Evolutionary conservation across 2,329 filamentous ascomycete species (phyloP), one percentile per base, ranked within the genome.

Genomic region (Talaromyces amestolkiae): DNA sequence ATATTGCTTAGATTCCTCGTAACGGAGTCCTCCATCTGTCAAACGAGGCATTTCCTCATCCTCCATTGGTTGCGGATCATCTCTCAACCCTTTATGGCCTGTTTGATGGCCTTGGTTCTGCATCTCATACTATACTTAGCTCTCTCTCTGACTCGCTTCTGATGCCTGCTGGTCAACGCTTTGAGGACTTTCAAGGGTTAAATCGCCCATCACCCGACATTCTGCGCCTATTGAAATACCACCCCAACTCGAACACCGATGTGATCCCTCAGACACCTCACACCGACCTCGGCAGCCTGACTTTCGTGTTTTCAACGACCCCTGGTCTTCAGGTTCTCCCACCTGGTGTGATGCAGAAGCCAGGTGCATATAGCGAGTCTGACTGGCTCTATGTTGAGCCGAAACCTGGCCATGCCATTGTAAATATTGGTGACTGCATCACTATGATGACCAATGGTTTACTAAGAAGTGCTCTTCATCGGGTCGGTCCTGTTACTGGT

Each of bases 281-380:
- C 19, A 59, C 56, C n/a, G 56, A 59, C 24, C 56, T 59, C 13
- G 56, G 56, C 3, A 59, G 56, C 31, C 37, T 59, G 19, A 45
- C 56, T 5, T 43, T 59, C 31, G 56, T 59, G 10, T 59, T 59
- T 43, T 59, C 61, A 9, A 70, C 68, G 69, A 63, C 47, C 3
- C 13, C 65, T 53, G 67, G 66, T 3, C 65, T 72, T 19, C 69
- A 65, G 41, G 68, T 72, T 22, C 69, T 72, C 3, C 66, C 70
- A 0, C 56, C 56, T 7, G 56, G 56, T 11, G 22, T 59, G 10
- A 10, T 27, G 56, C 54, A 58, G 24, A 58, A 33, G 9, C 35
- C 35, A 17, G 54, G 54, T 13, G 54, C 54, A 58, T 41, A 33
- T 35, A 58, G 54, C 24, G 54, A 58, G n/a, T 58, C 54, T 58